Percentiles rank a stretch among this genome's conserved stretches.
Conservation (phyloP, 768 basidiomycete genomes). For the Tulasnella sp. region DNA sequence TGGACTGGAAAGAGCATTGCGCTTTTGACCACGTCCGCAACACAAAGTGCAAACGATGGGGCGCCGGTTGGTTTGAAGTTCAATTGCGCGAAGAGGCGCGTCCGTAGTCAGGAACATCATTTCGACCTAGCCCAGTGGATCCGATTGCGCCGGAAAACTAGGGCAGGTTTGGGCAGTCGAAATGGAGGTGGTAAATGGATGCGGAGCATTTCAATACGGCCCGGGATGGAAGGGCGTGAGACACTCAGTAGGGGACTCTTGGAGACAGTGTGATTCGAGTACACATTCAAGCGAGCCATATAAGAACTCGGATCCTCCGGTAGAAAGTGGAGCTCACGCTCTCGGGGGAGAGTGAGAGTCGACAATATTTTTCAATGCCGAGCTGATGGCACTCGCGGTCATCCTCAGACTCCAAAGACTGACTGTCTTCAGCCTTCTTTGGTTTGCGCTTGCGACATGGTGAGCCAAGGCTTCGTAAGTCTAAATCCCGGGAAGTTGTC, state of each 20-base stretch:
- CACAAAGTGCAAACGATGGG: neutral
- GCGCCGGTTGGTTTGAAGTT: neutral
- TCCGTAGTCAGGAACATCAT: neutral
- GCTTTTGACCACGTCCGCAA: neutral
- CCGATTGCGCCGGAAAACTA: neutral
- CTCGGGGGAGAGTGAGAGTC: slow-evolving; percentile 41
- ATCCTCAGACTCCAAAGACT: slow-evolving; percentile 93
- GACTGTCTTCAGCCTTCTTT: slow-evolving; percentile 84
- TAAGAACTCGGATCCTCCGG: neutral
- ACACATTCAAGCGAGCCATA: neutral
- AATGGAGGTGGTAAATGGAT: neutral
- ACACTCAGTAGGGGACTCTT: neutral
- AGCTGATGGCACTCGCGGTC: slow-evolving; percentile 82
- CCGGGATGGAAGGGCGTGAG: neutral
- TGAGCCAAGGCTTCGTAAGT: slow-evolving; percentile 90
- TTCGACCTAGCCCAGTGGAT: neutral
- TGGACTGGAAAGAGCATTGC: neutral
- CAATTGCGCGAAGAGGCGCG: neutral
- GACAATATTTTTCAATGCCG: slow-evolving; percentile 68
- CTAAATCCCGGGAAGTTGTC: slow-evolving; percentile 39
- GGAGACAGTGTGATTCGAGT: neutral
- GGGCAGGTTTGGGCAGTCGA: neutral
- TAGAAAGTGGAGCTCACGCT: neutral
- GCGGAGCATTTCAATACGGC: neutral
- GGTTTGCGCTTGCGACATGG: slow-evolving; percentile 88